A percentile compares a stretch with the other conserved stretches of the same genome.
phyloP scores from a whole-genome alignment of 1,139 yeast species.

The Arxiozyma telluris region DNA sequence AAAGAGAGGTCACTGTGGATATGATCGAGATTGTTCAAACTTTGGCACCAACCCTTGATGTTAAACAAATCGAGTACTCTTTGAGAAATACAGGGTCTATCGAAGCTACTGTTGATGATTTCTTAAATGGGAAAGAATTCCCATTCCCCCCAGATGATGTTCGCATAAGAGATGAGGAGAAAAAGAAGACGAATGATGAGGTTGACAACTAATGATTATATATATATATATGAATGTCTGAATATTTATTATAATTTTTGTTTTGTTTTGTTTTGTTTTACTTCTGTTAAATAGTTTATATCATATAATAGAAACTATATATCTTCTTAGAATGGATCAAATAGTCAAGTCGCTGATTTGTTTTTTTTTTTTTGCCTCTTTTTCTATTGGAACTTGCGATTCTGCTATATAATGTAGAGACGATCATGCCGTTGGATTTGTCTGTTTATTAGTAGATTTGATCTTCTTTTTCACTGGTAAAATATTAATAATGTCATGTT shows the following conservation, averaged over 20 bases:
- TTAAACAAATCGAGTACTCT: constrained; percentile 61
- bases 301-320: no score
- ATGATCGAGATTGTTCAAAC: constrained; percentile 86
- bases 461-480: not conserved
- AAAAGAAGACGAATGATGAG: not conserved
- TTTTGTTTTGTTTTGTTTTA: no score
- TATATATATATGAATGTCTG: no score
- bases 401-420: not conserved
- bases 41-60: constrained; percentile 65
- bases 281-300: no score
- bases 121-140: constrained; percentile 52
- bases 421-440: not conserved
- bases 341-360: not conserved
- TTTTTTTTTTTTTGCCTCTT: not conserved
- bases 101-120: constrained; percentile 67
- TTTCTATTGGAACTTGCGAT: not conserved
- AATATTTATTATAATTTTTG: no score
- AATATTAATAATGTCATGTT: constrained; percentile 1
- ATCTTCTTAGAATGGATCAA: not conserved
- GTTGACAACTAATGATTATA: no score
- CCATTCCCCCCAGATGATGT: constrained; percentile 48
- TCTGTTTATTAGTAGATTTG: no score
- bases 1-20: constrained; percentile 58
- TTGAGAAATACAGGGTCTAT: constrained; percentile 67
- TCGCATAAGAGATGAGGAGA: not conserved